Evolutionary conservation across 805 yeast genomes (phyloP).

Genomic region (Schizosaccharomyces japonicus): DNA sequence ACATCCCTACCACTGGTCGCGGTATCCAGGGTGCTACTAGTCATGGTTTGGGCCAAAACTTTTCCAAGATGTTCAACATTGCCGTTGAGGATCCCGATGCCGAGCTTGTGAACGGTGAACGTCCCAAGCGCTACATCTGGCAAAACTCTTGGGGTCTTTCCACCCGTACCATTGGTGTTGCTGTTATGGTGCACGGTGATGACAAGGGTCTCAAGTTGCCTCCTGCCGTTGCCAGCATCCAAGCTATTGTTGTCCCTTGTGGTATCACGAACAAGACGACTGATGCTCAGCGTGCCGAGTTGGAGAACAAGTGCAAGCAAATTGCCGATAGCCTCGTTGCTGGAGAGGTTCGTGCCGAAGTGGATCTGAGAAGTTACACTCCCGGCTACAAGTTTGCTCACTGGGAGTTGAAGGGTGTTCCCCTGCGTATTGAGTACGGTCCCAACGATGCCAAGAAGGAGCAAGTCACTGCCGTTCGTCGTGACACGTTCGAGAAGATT

Average conservation of each 20-base stretch:
- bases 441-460: constrained; percentile 74
- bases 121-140: constrained; percentile 62
- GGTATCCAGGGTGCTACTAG: constrained; percentile 99
- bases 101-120: constrained; percentile 29
- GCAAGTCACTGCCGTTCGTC: constrained; percentile 72
- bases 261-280: constrained; percentile 77
- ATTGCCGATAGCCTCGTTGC: constrained; percentile 38
- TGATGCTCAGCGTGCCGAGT: constrained; percentile 44
- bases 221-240: constrained; percentile 84
- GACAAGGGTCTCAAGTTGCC: constrained; percentile 95
- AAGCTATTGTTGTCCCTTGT: constrained; percentile 81
- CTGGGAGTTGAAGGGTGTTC: constrained; percentile 89
- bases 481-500: constrained; percentile 65
- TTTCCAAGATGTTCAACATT: constrained; percentile 93
- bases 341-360: constrained; percentile 48
- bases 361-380: constrained; percentile 84
- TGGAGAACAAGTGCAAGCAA: constrained; percentile 43
- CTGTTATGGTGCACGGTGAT: constrained; percentile 97
- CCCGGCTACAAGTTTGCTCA: constrained; percentile 98
- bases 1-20: constrained; percentile 93
- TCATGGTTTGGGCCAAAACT: constrained; percentile 92
- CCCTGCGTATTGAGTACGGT: constrained; percentile 82
- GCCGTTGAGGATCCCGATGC: constrained; percentile 66
- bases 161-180: constrained; percentile 95
- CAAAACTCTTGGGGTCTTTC: constrained; percentile 99